Conservation (phyloP, 2,329 filamentous ascomycete genomes). For the Botrytis galanthina region DNA sequence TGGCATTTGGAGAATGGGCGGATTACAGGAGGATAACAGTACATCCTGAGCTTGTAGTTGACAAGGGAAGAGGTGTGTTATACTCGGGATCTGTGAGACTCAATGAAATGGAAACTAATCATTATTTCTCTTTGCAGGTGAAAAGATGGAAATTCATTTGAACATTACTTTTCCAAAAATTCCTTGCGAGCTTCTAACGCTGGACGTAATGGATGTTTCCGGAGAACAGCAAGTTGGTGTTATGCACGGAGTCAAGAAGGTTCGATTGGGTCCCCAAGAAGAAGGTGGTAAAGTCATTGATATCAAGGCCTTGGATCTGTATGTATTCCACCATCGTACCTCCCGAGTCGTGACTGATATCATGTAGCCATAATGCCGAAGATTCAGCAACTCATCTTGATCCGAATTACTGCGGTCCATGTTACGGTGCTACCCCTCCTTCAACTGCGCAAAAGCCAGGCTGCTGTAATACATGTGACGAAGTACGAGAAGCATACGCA, state of each 20-base stretch:
- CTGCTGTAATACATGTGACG: constrained; percentile 96
- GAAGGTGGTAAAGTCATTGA: constrained; percentile 79
- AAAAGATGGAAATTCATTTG: constrained; percentile 98
- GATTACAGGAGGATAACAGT: constrained; percentile 87
- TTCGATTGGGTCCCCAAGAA: constrained; percentile 68
- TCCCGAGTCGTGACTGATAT: constrained; percentile 20
- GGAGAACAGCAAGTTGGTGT: constrained; percentile 96
- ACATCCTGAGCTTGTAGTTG: constrained; percentile 89
- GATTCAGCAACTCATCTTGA: constrained; percentile 75
- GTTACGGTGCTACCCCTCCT: constrained; percentile 81
- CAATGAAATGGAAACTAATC: background rate
- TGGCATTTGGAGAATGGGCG: constrained; percentile 92
- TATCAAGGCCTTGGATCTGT: constrained; percentile 65
- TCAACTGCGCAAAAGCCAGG: constrained; percentile 70
- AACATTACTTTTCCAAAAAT: constrained; percentile 94
- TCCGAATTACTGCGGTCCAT: constrained; percentile 88
- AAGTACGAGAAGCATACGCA: constrained; percentile 93
- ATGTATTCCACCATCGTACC: constrained; percentile 33
- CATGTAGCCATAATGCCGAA: constrained; percentile 58
- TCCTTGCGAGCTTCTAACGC: constrained; percentile 90
- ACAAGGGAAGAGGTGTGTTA: constrained; percentile 83
- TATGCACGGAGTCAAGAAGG: constrained; percentile 87
- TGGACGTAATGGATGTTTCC: constrained; percentile 99
- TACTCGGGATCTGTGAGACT: background rate
- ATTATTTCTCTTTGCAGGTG: constrained; percentile 53